Conservation (phyloP, 2,329 filamentous ascomycete species). For the Blastomyces parvus region DNA sequence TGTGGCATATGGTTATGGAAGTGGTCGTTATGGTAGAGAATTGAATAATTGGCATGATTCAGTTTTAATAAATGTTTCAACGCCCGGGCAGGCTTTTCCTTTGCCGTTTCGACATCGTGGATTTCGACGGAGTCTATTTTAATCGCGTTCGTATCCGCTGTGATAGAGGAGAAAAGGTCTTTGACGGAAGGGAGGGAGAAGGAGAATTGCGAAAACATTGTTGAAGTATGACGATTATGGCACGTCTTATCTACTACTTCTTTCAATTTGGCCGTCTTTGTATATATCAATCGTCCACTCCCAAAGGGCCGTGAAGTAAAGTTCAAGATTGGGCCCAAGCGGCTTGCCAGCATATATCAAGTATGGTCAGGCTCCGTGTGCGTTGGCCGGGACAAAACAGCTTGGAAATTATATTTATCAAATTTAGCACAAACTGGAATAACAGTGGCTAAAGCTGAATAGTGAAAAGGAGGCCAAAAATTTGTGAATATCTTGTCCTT, state of each 20-base stretch:
- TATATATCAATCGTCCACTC: not conserved
- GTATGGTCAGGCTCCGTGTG: not conserved
- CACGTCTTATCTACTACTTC: not conserved
- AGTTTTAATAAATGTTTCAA: conserved; percentile 84
- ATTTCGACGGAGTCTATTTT: conserved; percentile 59
- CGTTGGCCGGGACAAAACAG: not conserved
- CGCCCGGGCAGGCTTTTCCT: conserved; percentile 69
- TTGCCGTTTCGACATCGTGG: conserved; percentile 68
- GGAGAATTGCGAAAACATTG: conserved; percentile 7
- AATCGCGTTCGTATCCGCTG: conserved; percentile 18
- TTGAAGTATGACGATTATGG: not conserved
- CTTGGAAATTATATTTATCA: not conserved
- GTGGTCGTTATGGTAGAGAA: conserved; percentile 63
- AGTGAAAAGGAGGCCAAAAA: not conserved
- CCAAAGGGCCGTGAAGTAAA: not conserved
- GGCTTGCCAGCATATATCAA: not conserved
- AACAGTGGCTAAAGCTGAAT: not conserved
- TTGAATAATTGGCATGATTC: conserved; percentile 82
- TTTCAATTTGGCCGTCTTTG: not conserved
- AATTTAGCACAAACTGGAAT: not conserved
- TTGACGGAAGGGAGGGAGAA: not conserved
- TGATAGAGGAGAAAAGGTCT: conserved; percentile 1
- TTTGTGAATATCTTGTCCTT: not conserved
- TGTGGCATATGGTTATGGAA: conserved; percentile 81
- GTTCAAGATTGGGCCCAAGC: not conserved